These are phyloP conservation scores for Colletotrichum sublineola DNA, from an alignment of 2,329 filamentous ascomycete species.

Conservation along the genomic window DNA sequence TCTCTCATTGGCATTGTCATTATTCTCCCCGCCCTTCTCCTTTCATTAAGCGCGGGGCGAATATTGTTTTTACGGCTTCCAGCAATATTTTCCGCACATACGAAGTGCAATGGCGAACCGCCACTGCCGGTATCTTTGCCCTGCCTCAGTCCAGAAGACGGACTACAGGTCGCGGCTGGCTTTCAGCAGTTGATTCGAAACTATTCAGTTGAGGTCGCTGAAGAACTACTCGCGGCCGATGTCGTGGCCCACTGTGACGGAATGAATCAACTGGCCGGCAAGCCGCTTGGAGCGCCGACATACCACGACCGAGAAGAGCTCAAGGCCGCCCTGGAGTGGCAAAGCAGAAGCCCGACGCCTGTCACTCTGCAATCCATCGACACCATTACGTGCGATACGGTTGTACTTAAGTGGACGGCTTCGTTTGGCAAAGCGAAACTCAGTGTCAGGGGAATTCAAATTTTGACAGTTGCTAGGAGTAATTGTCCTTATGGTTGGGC, in stretches of 20 bases:
- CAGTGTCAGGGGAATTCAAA: conserved; percentile 19
- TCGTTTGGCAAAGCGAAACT: neutral
- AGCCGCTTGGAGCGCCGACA: conserved; percentile 10
- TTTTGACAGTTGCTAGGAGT: neutral
- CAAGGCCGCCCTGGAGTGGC: conserved; percentile 14
- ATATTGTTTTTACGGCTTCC: no score
- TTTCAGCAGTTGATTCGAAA: neutral
- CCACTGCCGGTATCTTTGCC: no score
- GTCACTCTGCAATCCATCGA: conserved; percentile 3
- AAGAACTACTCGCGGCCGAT: neutral
- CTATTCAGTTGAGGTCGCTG: neutral
- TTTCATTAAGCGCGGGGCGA: no score
- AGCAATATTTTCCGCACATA: no score
- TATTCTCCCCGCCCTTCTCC: no score
- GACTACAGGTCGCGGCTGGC: neutral
- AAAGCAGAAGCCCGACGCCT: conserved; percentile 10
- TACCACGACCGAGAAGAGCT: conserved; percentile 15
- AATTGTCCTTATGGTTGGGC: neutral
- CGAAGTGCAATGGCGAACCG: no score
- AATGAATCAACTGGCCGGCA: conserved; percentile 15
- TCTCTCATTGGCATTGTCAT: no score
- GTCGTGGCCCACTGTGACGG: neutral
- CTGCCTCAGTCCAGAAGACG: neutral
- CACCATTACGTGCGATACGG: conserved; percentile 2
- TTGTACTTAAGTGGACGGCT: conserved; percentile 18